Conservation (phyloP, 257 asterid genomes). For the Cinchona pubescens region DNA sequence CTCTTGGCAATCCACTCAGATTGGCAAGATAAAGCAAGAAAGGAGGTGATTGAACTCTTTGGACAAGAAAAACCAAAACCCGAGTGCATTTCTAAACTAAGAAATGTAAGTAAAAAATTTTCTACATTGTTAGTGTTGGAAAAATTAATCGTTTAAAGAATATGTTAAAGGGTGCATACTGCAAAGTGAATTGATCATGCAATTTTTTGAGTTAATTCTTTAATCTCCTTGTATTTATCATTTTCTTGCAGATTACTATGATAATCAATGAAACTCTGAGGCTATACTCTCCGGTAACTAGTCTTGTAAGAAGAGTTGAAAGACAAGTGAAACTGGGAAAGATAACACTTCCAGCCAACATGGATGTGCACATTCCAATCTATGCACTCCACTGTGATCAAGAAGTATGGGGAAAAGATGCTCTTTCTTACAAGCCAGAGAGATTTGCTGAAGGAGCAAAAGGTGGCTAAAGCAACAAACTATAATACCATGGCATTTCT, state of each 20-base stretch:
- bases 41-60: conserved; percentile 20
- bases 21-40: conserved; percentile 58
- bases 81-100: conserved; percentile 16
- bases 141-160: too few species aligned
- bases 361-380: conserved; percentile 16
- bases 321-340: conserved; percentile 18
- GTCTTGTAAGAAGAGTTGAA: conserved; percentile 3
- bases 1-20: conserved; percentile 53
- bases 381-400: conserved; percentile 11
- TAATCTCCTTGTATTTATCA: background rate
- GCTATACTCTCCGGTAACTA: conserved; percentile 19
- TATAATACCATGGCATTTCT: conserved; percentile 12
- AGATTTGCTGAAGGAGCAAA: conserved; percentile 33
- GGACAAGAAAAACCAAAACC: conserved; percentile 15
- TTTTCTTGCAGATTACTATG: conserved; percentile 23
- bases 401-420: conserved; percentile 27
- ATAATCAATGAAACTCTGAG: conserved; percentile 27
- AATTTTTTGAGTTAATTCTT: background rate
- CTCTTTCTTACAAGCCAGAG: conserved; percentile 25
- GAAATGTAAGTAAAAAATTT: conserved; percentile 12
- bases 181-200: background rate
- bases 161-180: too few species aligned
- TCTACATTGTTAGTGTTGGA: too few species aligned
- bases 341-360: conserved; percentile 17
- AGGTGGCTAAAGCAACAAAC: conserved; percentile 25